Conservation (phyloP, 148 eudicot species). For the Chenopodium album region DNA sequence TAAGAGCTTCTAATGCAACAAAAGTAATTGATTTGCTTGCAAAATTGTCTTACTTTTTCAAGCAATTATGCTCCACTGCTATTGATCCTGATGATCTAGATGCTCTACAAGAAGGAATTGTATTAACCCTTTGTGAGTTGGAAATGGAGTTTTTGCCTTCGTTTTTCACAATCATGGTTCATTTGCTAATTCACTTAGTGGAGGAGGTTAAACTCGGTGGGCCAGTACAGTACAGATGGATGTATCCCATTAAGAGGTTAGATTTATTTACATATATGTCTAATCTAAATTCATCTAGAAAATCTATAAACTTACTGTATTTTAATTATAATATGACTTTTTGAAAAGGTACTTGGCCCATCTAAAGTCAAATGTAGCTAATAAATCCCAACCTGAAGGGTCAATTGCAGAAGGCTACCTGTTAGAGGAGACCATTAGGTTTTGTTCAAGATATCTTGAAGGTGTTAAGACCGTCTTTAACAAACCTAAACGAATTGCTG, state of each 20-base stretch:
- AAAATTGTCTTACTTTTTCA: slow-evolving; percentile 14
- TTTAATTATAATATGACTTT: no score
- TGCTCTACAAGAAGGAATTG: not conserved
- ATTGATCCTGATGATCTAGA: slow-evolving; percentile 5
- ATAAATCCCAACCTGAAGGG: slow-evolving; percentile 17
- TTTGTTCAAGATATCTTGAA: slow-evolving; percentile 12
- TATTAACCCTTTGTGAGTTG: slow-evolving; percentile 18
- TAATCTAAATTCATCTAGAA: no score
- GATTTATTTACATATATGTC: no score
- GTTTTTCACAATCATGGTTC: slow-evolving; percentile 1
- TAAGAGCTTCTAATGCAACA: slow-evolving; percentile 14
- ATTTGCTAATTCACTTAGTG: slow-evolving; percentile 11
- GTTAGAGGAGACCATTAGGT: slow-evolving; percentile 3
- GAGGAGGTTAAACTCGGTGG: slow-evolving; percentile 17
- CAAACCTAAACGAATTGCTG: not conserved
- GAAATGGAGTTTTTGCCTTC: slow-evolving; percentile 2
- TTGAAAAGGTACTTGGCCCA: no score
- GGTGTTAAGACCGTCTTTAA: slow-evolving; percentile 3
- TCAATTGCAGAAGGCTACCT: slow-evolving; percentile 11
- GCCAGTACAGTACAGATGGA: slow-evolving; percentile 18
- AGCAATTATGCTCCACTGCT: slow-evolving; percentile 2
- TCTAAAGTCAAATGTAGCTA: not conserved
- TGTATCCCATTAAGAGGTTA: slow-evolving; percentile 20
- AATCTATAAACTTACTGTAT: no score
- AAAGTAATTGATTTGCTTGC: not conserved